Base-by-base conservation (phyloP, 1,284 basidiomycete species). In the Irpex rosettiformis region DNA sequence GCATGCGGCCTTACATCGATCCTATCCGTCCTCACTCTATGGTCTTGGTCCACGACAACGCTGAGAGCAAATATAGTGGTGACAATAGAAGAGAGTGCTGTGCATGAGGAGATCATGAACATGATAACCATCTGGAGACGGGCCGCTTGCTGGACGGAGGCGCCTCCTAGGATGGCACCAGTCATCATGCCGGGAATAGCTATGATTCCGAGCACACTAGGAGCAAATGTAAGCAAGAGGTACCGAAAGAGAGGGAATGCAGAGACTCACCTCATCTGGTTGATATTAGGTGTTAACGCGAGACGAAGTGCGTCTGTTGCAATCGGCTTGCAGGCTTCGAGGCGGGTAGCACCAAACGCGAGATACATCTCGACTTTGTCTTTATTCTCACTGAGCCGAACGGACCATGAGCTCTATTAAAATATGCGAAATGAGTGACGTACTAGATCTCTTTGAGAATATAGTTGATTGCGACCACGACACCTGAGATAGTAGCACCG, bases 71-170 rank as follows among this genome's bases (percentile, higher is more conserved):
- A 75, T 56, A 85, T 73, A 1, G 88, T 86, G 1, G 84, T 82
- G 52, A 82, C 74, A 59, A 91, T 86, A 4, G 84, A 79, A 4
- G 85, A 82, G 24, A 94, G 80, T 1, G 86, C 83, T 0, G 88
- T 88, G 57, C 84, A 82, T 0, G 91, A 86, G 1, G 87, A 86
- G 56, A 94, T 91, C 88, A 94, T 91, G 73, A 94, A 94, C 85
- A 93, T 91, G 74, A 94, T 92, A 60, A 94, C 86, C 88, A 93
- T 93, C 68, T 94, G 93, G 8, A 94, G 73, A 54, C 86, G 84
- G 1, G 91, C 90, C 0, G 93, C 93, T 72, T 93, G 91, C 52
- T 91, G 81, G 53, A 94, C 90, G 28, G 86, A 86, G 30, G 89
- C 84, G 0, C 92, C 93, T 22, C 91, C 93, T 16, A 94, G 84